phyloP scores from a whole-genome alignment of 1,284 basidiomycete species.

The Garcileccinum viscosum region DNA sequence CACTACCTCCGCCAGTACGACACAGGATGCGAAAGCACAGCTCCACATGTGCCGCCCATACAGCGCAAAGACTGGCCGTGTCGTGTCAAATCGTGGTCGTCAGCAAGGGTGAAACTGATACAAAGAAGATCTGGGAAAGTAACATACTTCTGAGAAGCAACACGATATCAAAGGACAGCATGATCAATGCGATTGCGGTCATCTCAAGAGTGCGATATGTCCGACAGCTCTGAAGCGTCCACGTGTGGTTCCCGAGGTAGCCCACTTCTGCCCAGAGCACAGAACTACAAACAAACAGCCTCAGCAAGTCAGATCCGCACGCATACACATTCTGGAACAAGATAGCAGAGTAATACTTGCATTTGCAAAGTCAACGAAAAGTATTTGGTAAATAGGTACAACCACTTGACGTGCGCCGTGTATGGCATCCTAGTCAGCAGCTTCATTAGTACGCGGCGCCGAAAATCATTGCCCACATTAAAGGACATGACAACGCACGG shows the following conservation, averaged over 20 bases:
- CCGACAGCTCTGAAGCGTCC: conserved; percentile 15
- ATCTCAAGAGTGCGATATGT: conserved; percentile 25
- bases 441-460: not conserved
- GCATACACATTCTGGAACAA: not conserved
- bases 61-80: conserved; percentile 26
- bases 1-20: conserved; percentile 17
- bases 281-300: conserved; percentile 4
- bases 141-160: conserved; percentile 29
- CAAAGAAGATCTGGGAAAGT: not conserved
- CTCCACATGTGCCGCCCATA: conserved; percentile 15
- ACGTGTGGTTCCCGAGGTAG: conserved; percentile 6
- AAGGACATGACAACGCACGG: conserved; percentile 8
- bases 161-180: conserved; percentile 28
- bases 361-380: conserved; percentile 18
- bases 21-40: conserved; percentile 8
- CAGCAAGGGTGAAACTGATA: not conserved
- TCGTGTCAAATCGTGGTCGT: not conserved
- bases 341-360: conserved; percentile 6
- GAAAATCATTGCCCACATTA: not conserved
- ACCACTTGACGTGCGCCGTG: conserved; percentile 27
- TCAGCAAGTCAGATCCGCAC: conserved; percentile 5
- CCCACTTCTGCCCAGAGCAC: conserved; percentile 16
- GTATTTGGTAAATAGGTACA: conserved; percentile 30
- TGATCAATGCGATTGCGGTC: conserved; percentile 9
- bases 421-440: conserved; percentile 20